Conservation (phyloP, 805 yeast genomes). For the Ogataea haglerorum region DNA sequence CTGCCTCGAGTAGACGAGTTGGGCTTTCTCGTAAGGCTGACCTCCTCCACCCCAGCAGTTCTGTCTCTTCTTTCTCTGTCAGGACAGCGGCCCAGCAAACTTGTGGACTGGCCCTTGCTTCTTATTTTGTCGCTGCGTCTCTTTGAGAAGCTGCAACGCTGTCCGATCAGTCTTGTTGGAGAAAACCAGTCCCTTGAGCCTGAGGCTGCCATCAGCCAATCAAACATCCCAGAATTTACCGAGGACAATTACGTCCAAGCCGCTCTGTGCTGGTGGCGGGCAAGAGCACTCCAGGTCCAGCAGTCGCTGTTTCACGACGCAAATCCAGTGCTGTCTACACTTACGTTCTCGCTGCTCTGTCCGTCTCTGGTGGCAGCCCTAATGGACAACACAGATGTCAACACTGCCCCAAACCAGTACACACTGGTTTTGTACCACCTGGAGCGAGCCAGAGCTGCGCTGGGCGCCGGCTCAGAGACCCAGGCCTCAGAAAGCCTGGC, state of each 20-base stretch:
- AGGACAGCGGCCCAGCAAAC: conserved; percentile 71
- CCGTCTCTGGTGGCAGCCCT: conserved; percentile 34
- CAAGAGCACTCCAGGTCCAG: conserved; percentile 64
- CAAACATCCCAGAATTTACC: conserved; percentile 13
- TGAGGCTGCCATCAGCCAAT: conserved; percentile 21
- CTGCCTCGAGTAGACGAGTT: conserved; percentile 33
- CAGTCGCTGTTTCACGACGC: conserved; percentile 62
- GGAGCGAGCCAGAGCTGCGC: conserved; percentile 63
- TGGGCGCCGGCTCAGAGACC: conserved; percentile 64
- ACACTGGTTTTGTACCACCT: conserved; percentile 50
- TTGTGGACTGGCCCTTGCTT: conserved; percentile 48
- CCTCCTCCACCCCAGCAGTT: conserved; percentile 13
- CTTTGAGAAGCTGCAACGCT: conserved; percentile 38
- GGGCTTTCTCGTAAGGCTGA: conserved; percentile 18
- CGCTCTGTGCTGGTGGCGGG: conserved; percentile 70
- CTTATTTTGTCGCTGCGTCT: conserved; percentile 41
- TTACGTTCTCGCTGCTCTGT: conserved; percentile 40
- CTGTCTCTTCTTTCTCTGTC: conserved; percentile 20
- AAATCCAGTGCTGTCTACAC: conserved; percentile 40
- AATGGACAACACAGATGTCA: conserved; percentile 31
- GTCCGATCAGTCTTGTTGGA: conserved; percentile 23
- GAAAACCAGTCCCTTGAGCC: conserved; percentile 14
- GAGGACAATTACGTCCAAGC: conserved; percentile 37
- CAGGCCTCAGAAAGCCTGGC: conserved; percentile 51
- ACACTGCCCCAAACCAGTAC: conserved; percentile 27